phyloP scores from a whole-genome alignment of 1,284 basidiomycete species.

The Cryptococcus sp. region DNA sequence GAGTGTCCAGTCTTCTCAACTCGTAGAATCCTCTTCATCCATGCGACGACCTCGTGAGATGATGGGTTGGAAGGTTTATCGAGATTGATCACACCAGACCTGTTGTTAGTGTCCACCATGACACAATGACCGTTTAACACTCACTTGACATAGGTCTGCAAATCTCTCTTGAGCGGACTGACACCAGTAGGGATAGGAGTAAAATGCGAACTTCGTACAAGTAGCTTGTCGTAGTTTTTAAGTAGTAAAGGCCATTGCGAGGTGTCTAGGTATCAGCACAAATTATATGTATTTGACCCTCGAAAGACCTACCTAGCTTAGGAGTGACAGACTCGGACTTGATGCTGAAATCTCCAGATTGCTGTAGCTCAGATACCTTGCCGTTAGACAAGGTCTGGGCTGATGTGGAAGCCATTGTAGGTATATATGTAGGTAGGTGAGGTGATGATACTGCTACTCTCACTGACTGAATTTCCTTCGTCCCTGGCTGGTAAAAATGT shows the following conservation, averaged over 20 bases:
- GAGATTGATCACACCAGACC: constrained; percentile 96
- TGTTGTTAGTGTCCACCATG: constrained; percentile 33
- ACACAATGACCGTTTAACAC: constrained; percentile 14
- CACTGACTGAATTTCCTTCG: too few species aligned
- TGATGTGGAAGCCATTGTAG: constrained; percentile 27
- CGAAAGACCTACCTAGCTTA: constrained; percentile 57
- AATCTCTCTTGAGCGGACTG: constrained; percentile 90
- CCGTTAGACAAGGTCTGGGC: constrained; percentile 13
- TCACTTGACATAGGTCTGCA: constrained; percentile 83
- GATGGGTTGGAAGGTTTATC: constrained; percentile 99
- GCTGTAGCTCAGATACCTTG: constrained; percentile 41
- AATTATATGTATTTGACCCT: neutral
- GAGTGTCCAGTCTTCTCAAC: constrained; percentile 87
- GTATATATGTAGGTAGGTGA: neutral
- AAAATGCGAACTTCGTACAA: constrained; percentile 93
- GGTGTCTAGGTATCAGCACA: constrained; percentile 57
- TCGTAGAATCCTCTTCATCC: constrained; percentile 91
- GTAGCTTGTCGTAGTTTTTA: constrained; percentile 94
- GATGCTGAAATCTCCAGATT: constrained; percentile 69
- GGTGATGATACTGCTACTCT: too few species aligned
- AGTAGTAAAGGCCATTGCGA: constrained; percentile 96
- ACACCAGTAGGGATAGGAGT: constrained; percentile 87
- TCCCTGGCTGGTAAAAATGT: too few species aligned
- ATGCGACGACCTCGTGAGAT: constrained; percentile 99
- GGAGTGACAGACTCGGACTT: constrained; percentile 70